Base-by-base conservation (phyloP, 352 stramenopile genomes). In the Phytophthora ohioensis region DNA sequence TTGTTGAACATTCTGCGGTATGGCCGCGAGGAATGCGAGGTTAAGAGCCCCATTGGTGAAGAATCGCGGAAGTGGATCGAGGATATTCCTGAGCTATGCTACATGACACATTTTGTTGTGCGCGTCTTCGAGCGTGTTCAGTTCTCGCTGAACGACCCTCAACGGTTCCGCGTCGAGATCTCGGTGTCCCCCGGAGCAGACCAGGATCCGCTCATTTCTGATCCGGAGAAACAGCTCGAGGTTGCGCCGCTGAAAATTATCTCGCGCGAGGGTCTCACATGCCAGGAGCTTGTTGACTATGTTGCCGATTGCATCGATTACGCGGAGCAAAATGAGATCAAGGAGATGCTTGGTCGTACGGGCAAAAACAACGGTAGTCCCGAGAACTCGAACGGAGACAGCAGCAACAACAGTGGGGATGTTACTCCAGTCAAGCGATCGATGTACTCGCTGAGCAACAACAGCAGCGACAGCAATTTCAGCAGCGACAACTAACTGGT, bases 81-180 rank as follows among this genome's bases (percentile, higher is more conserved):
- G 49, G 88, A 97, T 48, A 93, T 98, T 48, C 94, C 92, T 3
- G 98, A 99, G 76, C 82, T 99, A 8, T 99, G 97, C 80, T 99
- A 99, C 82, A 94, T 99, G 66, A 99, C 98, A 17, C 98, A 99
- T 69, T 98, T 99, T 67, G 95, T 99, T 1, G 95, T 99, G 39
- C 94, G 98, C 34, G 86, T 99, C 32, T 99, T 99, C 69, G 98
- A 99, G 86, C 91, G 86, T 34, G 87, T 91, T 49, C 82, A 91
- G 65, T 91, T 82, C 61, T 71, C 82, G 2, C 58, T 79, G 10
- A 75, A 81, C 34, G 84, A 96, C 41, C 86, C 87, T 59, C 80
- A 91, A 61, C 86, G 89, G 9, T 96, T 94, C 75, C 86, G 89
- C 5, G 71, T 96, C 31, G 89, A 96, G 74, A 90, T 96, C 42